phyloP scores from a whole-genome alignment of 805 yeast genomes.

The Aciculoconidium aculeatum region DNA sequence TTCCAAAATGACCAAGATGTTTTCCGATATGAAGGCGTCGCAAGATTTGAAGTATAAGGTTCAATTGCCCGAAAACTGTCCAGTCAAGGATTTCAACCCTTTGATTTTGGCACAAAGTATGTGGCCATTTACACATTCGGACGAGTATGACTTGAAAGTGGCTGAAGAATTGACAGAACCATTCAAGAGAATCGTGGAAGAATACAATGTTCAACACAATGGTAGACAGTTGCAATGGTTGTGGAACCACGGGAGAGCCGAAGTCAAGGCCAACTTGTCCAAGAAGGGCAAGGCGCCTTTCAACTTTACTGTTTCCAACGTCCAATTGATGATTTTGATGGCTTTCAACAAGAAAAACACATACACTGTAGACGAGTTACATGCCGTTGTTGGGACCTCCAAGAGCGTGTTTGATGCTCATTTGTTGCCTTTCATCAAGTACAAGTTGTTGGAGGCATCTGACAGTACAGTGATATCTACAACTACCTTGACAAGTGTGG shows the following conservation, averaged over 20 bases:
- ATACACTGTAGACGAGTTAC: slow-evolving; percentile 54
- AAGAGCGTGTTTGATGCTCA: slow-evolving; percentile 66
- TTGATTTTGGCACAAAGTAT: slow-evolving; percentile 78
- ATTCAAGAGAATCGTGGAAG: slow-evolving; percentile 57
- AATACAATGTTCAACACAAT: slow-evolving; percentile 69
- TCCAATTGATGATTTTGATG: slow-evolving; percentile 79
- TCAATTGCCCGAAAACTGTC: slow-evolving; percentile 29
- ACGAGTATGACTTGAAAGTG: slow-evolving; percentile 41
- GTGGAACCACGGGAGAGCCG: slow-evolving; percentile 92
- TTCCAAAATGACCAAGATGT: slow-evolving; percentile 91
- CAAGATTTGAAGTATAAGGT: slow-evolving; percentile 63
- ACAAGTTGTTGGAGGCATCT: slow-evolving; percentile 61
- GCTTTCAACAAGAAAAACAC: slow-evolving; percentile 72
- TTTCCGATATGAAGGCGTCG: slow-evolving; percentile 85
- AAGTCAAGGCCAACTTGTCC: slow-evolving; percentile 78
- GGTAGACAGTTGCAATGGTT: slow-evolving; percentile 94
- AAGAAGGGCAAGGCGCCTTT: slow-evolving; percentile 79
- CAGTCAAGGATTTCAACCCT: slow-evolving; percentile 57
- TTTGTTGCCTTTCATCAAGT: slow-evolving; percentile 72
- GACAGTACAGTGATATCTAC: slow-evolving; percentile 26
- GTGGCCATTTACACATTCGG: slow-evolving; percentile 68
- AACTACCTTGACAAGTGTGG: slow-evolving; percentile 64
- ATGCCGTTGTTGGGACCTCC: slow-evolving; percentile 63
- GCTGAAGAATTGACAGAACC: slow-evolving; percentile 66
- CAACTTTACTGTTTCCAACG: slow-evolving; percentile 72